Evolutionary conservation across 495 filamentous ascomycete species (phyloP), one percentile per base, ranked within the genome.

Genomic region (Halenospora varia): DNA sequence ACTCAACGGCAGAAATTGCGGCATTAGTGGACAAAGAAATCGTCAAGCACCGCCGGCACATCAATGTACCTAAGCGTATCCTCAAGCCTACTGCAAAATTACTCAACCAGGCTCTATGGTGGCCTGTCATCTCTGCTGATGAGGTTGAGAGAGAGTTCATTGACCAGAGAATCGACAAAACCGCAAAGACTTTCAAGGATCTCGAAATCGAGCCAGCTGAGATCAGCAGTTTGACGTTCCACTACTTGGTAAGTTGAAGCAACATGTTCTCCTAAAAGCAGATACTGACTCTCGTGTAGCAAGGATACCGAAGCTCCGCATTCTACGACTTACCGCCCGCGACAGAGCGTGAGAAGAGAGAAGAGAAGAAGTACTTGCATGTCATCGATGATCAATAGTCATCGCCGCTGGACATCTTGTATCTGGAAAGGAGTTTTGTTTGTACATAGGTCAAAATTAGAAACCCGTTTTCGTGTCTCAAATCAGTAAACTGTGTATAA

Each of bases 361-460:
- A 97, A 71, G 93, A 99, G 74, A 93, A 82, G 82, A 92, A 96
- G 80, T 99, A 93, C 71, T 69, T 97, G 69, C 95, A 97, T 68
- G 89, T 97, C 66, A 78, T 93, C 63, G 90, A 96, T 66, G 87
- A 94, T 70, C 84, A 94, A 75, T 92, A 85, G 50, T 65, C 45
- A 39, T 10, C n/a, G 47, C 25, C 17, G 35, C 19, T n/a, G 41
- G 48, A 29, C 13, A 19, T 53, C 25, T 19, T 62, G 56, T 60
- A 44, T 50, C 52, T 62, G 46, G 41, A 53, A 24, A 39, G 18
- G 47, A 10, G 47, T 53, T 45, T 20, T n/a, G 19, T 53, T 25
- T 59, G 62, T 64, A 61, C 26, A 60, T 64, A 64, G 50, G 45
- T 45, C 45, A 53, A 62, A 62, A 57, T 22, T 49, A 35, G 48